Base-by-base conservation (phyloP, 2,329 filamentous ascomycete species). In the Colletotrichum theobromicola region DNA sequence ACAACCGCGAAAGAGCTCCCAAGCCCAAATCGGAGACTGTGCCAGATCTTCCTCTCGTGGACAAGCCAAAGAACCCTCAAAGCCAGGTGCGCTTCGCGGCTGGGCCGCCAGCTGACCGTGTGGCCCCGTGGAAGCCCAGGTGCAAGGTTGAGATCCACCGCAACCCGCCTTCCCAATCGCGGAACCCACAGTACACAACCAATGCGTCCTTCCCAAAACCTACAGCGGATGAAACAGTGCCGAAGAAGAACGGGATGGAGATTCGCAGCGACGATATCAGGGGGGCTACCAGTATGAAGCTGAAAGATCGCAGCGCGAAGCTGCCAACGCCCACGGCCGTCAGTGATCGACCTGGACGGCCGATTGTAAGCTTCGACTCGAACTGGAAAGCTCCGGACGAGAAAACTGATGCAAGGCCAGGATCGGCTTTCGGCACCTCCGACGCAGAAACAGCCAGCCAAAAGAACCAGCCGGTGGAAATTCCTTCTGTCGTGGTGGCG, bases 341-440 rank as follows among this genome's bases (percentile, higher is more conserved):
- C 84, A 98, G 95, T 86, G 94, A 98, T 86, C 94, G 90, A 81
- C 94, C 94, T 79, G 95, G 95, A 79, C 92, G 96, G 82, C 96
- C 96, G 77, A 98, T 98, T 88, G 96, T 98, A 89, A 98, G 96
- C 90, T 98, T 98, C 89, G 91, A 98, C 85, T 91, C 91, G 80
- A 91, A 93, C 82, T 98, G 95, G 93, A 94, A 92, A 88, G 90
- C 92, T 81, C 91, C 90, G 82, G 92, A 94, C 82, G 88, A 90
- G 87, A 88, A 87, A 84, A 89, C 94, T 89, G 93, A 95, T 91
- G 85, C 91, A 87, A 94, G 78, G 80, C 82, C 83, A 86, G 84
- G 67, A 67, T 58, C 75, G 66, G 58, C 70, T 61, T 64, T 32
- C 60, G 42, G 72, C 58, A 64, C 28, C 28, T 57, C 58, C 63